phyloP scores from a whole-genome alignment of 768 basidiomycete species.

The Suillus tomentosus region DNA sequence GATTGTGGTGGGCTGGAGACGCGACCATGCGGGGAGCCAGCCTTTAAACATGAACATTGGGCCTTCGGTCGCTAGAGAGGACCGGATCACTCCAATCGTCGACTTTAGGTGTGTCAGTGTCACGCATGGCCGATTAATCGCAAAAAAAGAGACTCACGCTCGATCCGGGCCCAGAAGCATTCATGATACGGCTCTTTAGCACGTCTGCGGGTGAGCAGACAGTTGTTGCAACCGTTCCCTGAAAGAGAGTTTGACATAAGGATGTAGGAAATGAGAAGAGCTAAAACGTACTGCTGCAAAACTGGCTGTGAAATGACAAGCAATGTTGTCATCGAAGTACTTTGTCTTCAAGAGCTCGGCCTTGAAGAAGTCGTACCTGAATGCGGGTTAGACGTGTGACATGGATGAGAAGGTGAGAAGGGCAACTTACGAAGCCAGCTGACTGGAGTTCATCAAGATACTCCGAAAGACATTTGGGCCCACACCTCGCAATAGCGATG shows the following conservation, averaged over 20 bases:
- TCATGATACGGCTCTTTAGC: conserved; percentile 89
- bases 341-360: conserved; percentile 69
- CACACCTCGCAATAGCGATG: conserved; percentile 74
- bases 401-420: neutral
- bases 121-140: neutral
- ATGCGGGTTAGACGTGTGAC: neutral
- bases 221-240: conserved; percentile 89
- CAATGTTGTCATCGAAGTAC: conserved; percentile 81
- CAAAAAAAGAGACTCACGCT: conserved; percentile 46
- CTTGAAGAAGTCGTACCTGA: conserved; percentile 91
- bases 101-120: conserved; percentile 43
- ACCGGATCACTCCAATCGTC: conserved; percentile 66
- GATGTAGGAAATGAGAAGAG: neutral
- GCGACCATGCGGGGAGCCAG: conserved; percentile 86
- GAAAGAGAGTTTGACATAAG: conserved; percentile 5
- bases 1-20: conserved; percentile 86
- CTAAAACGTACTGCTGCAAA: conserved; percentile 70
- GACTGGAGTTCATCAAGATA: conserved; percentile 88
- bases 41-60: conserved; percentile 93
- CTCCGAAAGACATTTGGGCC: conserved; percentile 87
- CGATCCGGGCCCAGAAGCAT: conserved; percentile 80
- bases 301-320: conserved; percentile 82
- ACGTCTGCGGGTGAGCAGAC: conserved; percentile 90
- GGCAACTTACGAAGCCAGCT: conserved; percentile 77
- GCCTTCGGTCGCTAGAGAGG: conserved; percentile 72